These are phyloP conservation scores for Podospora pseudopauciseta DNA, from an alignment of 495 filamentous ascomycete species.

Conservation along the genomic window DNA sequence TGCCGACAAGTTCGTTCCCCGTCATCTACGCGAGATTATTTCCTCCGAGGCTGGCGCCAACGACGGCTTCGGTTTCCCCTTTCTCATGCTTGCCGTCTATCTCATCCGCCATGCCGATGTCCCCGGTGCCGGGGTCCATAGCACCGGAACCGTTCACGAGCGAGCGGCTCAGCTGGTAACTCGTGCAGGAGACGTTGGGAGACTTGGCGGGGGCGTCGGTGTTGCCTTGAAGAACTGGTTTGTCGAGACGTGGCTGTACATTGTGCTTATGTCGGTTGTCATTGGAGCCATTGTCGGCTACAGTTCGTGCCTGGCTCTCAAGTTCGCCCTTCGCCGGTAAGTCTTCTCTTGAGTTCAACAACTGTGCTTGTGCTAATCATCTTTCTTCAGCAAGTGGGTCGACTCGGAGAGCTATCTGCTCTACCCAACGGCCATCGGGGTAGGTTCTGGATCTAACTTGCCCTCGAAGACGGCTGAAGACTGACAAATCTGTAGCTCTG, in stretches of 20 bases:
- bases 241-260: slow-evolving; percentile 77
- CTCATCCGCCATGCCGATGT: slow-evolving; percentile 52
- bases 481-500: slow-evolving; percentile 44
- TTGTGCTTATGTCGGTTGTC: slow-evolving; percentile 64
- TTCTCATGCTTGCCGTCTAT: slow-evolving; percentile 54
- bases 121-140: slow-evolving; percentile 16
- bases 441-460: slow-evolving; percentile 27
- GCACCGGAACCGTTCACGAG: neutral
- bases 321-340: slow-evolving; percentile 24
- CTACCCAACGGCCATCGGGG: slow-evolving; percentile 77
- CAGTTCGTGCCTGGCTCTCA: slow-evolving; percentile 60
- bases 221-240: slow-evolving; percentile 75
- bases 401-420: slow-evolving; percentile 83
- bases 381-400: slow-evolving; percentile 60
- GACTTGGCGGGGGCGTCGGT: slow-evolving; percentile 49
- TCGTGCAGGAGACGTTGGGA: slow-evolving; percentile 51
- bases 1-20: slow-evolving; percentile 56
- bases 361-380: no score
- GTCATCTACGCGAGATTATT: slow-evolving; percentile 58
- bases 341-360: no score
- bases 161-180: slow-evolving; percentile 18
- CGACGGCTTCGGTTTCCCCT: slow-evolving; percentile 60
- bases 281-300: slow-evolving; percentile 71
- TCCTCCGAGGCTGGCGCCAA: slow-evolving; percentile 59
- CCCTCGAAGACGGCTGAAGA: neutral